phyloP scores from a whole-genome alignment of 768 basidiomycete genomes.

The Agrocybe chaxingu region DNA sequence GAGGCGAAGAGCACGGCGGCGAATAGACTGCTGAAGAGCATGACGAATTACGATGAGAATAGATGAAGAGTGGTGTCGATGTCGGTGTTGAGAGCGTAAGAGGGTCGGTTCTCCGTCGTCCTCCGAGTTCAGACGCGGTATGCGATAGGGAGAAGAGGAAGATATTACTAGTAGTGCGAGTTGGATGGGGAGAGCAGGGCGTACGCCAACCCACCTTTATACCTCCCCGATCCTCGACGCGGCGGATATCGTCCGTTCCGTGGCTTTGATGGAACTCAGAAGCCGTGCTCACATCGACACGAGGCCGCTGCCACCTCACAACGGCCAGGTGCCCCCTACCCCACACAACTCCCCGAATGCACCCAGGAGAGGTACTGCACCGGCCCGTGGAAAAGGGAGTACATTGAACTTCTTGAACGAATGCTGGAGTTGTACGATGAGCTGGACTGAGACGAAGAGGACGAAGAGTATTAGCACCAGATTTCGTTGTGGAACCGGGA shows the following conservation, averaged over 20 bases:
- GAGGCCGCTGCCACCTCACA: conserved; percentile 16
- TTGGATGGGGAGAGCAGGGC: background rate
- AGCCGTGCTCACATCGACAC: conserved; percentile 7
- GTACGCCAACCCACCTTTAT: conserved; percentile 10
- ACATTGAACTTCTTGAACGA: too few species aligned
- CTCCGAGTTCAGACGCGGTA: background rate
- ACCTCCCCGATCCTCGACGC: background rate
- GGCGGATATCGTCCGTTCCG: background rate
- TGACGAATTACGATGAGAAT: conserved; percentile 7
- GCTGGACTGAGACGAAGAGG: too few species aligned
- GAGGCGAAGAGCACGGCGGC: conserved; percentile 23
- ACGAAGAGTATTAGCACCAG: too few species aligned
- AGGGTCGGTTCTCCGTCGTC: background rate
- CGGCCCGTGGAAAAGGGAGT: too few species aligned
- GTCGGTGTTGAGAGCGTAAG: background rate
- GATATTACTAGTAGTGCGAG: conserved; percentile 8
- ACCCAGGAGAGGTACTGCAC: too few species aligned
- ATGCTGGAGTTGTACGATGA: too few species aligned
- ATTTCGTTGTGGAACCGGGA: too few species aligned
- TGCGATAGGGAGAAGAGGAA: background rate
- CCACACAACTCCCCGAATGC: too few species aligned
- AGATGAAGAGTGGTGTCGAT: background rate
- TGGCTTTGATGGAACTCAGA: conserved; percentile 5
- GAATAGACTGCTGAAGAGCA: conserved; percentile 29
- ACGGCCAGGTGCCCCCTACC: too few species aligned